Conservation (phyloP, 78 protist genomes). For the Corallochytrium limacisporum region DNA sequence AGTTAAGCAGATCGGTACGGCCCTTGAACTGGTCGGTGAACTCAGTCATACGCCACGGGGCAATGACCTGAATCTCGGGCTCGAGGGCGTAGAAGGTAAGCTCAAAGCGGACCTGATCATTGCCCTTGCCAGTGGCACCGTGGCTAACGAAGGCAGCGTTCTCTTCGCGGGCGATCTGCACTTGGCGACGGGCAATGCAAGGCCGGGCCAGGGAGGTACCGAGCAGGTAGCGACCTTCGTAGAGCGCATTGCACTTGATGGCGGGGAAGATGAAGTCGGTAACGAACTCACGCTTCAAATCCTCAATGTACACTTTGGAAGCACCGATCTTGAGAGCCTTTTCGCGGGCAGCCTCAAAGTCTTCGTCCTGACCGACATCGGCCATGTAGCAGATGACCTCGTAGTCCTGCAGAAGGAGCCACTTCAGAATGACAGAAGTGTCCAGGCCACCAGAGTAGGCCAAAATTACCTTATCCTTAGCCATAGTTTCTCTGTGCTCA, state of each 20-base stretch:
- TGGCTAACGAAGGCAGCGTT: constrained; percentile 32
- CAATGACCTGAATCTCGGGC: constrained; percentile 37
- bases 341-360: background rate
- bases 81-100: constrained; percentile 27
- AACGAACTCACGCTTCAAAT: constrained; percentile 36
- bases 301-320: constrained; percentile 15
- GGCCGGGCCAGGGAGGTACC: constrained; percentile 53
- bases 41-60: constrained; percentile 50
- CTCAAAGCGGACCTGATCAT: constrained; percentile 70
- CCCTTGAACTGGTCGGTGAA: constrained; percentile 24
- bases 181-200: constrained; percentile 28
- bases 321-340: constrained; percentile 27
- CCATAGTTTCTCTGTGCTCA: no score
- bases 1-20: constrained; percentile 19
- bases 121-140: constrained; percentile 69
- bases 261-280: constrained; percentile 18
- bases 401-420: constrained; percentile 42
- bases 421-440: constrained; percentile 32
- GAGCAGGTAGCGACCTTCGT: constrained; percentile 50
- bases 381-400: constrained; percentile 22
- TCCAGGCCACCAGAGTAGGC: constrained; percentile 51
- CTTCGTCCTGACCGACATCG: constrained; percentile 30
- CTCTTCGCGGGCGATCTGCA: constrained; percentile 38
- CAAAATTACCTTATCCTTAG: no score
- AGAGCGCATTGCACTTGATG: constrained; percentile 40